A percentile compares a stretch with the other conserved stretches of the same genome.
Evolutionary conservation across 768 basidiomycete species (phyloP).

Genomic region (Termitomyces sp.): DNA sequence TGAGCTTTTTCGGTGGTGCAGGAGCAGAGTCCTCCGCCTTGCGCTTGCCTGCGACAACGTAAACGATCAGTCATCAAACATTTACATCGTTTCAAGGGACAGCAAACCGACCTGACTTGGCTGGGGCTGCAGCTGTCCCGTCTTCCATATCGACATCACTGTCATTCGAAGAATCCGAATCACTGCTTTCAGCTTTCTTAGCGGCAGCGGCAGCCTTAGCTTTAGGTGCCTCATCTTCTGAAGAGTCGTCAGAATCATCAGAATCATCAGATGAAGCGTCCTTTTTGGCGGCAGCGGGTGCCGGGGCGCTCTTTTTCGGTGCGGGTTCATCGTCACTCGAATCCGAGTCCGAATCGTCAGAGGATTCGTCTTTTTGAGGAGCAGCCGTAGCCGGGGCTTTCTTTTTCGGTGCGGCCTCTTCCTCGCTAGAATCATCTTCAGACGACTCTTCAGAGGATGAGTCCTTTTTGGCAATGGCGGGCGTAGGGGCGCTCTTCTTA

Average conservation of each 20-base stretch:
- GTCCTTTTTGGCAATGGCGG: conserved; percentile 8
- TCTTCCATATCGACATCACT: conserved; percentile 57
- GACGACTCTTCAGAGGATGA: conserved; percentile 6
- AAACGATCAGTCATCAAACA: not conserved
- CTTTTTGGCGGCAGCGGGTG: conserved; percentile 10
- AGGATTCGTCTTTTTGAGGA: conserved; percentile 11
- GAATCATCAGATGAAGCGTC: conserved; percentile 5
- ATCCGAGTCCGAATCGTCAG: conserved; percentile 24
- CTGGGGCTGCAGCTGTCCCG: conserved; percentile 30
- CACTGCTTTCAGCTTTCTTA: conserved; percentile 7
- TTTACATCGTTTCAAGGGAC: not conserved
- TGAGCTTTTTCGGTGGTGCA: conserved; percentile 77
- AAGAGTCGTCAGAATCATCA: conserved; percentile 13
- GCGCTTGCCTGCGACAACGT: conserved; percentile 56
- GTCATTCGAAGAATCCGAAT: conserved; percentile 24
- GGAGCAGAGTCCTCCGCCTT: conserved; percentile 68
- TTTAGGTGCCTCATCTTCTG: conserved; percentile 26
- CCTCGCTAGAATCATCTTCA: conserved; percentile 1
- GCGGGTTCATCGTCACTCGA: conserved; percentile 2
- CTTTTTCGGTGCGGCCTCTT: conserved; percentile 13
- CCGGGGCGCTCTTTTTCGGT: conserved; percentile 19
- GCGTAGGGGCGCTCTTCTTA: conserved; percentile 17
- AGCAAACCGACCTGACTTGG: conserved; percentile 34
- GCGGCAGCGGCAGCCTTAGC: not conserved
- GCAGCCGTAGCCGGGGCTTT: conserved; percentile 12